phyloP scores from a whole-genome alignment of 1,284 basidiomycete genomes.

The Ceratobasidium sp. region DNA sequence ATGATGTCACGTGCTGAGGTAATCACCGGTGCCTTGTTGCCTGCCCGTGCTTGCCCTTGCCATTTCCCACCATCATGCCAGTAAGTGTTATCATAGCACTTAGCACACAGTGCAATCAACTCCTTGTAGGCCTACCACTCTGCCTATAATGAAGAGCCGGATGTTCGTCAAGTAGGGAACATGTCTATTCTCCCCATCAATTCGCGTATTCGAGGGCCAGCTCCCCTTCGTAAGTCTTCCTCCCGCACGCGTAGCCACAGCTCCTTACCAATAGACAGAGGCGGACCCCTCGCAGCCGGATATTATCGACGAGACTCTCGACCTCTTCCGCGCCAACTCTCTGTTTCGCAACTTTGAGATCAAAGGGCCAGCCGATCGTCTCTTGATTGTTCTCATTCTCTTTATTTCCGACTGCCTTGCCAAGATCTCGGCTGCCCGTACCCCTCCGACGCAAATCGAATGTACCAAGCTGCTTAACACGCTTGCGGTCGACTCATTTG shows the following conservation, averaged over 20 bases:
- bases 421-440: conserved; percentile 75
- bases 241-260: conserved; percentile 40
- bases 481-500: conserved; percentile 89
- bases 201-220: conserved; percentile 89
- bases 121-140: conserved; percentile 91
- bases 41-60: conserved; percentile 11
- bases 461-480: conserved; percentile 89
- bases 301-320: conserved; percentile 95
- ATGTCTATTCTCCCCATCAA: conserved; percentile 90
- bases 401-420: conserved; percentile 97
- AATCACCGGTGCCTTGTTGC: conserved; percentile 33
- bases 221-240: conserved; percentile 67
- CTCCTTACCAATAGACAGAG: conserved; percentile 49
- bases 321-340: conserved; percentile 98
- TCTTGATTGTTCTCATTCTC: conserved; percentile 96
- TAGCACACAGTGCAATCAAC: conserved; percentile 24
- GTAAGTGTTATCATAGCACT: conserved; percentile 55
- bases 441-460: conserved; percentile 78
- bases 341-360: conserved; percentile 99
- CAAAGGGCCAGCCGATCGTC: conserved; percentile 95
- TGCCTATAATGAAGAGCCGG: conserved; percentile 84
- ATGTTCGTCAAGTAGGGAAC: conserved; percentile 86
- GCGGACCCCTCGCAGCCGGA: conserved; percentile 83
- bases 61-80: conserved; percentile 58
- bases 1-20: conserved; percentile 31